phyloP scores from a whole-genome alignment of 129 eudicot genomes.

The Pulicaria dysenterica region DNA sequence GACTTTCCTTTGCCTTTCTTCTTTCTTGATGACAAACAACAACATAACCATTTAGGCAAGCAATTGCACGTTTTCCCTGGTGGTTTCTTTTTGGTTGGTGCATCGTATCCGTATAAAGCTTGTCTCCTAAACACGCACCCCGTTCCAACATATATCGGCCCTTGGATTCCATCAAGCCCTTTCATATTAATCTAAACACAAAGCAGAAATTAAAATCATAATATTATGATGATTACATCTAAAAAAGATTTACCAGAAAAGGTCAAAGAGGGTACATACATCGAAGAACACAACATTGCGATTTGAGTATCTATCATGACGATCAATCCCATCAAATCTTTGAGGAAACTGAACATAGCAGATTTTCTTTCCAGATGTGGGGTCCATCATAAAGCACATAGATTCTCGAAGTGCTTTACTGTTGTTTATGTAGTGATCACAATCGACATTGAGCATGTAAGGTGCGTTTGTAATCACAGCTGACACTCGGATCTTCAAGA shows the following conservation, averaged over 20 bases:
- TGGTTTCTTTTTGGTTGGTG: constrained; percentile 79
- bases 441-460: constrained; percentile 83
- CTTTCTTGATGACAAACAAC: constrained; percentile 56
- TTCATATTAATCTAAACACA: constrained; percentile 76
- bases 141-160: constrained; percentile 92
- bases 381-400: constrained; percentile 97
- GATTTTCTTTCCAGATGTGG: constrained; percentile 81
- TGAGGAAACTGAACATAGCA: constrained; percentile 92
- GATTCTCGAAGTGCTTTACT: constrained; percentile 84
- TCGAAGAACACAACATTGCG: constrained; percentile 92
- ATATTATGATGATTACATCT: not conserved
- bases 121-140: constrained; percentile 94
- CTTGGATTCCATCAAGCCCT: constrained; percentile 95
- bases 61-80: constrained; percentile 93
- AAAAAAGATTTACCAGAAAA: not conserved
- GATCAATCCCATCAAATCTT: constrained; percentile 90
- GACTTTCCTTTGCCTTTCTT: constrained; percentile 58
- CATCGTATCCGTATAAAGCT: constrained; percentile 88
- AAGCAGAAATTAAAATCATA: not conserved
- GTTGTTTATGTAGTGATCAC: constrained; percentile 94
- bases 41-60: constrained; percentile 79
- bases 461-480: constrained; percentile 96
- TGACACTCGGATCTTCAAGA: constrained; percentile 66
- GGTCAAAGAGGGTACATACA: constrained; percentile 47
- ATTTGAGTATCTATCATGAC: constrained; percentile 88